Base-by-base conservation (phyloP, 2,329 filamentous ascomycete species). In the Aspergillus glaucus region DNA sequence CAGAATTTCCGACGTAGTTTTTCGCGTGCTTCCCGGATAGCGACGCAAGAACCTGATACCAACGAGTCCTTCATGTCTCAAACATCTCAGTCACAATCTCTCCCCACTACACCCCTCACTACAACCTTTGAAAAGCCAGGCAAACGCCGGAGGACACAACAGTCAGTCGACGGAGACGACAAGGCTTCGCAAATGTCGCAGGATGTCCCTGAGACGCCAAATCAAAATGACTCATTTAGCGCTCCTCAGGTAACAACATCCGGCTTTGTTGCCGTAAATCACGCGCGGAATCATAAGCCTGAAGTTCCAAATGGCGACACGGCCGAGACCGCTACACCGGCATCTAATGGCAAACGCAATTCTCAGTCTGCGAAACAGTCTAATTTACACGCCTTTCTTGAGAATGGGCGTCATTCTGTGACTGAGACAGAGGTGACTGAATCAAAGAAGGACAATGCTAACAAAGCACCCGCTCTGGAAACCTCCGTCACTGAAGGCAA, bases 1-100 rank as follows among this genome's bases (percentile, higher is more conserved):
- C 15, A 43, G 32, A 48, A 44, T 34, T 47, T 49, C 19, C 57
- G 52, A 34, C 54, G 55, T 22, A 58, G 54, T 39, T 58, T 51
- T 14, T 55, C 57, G 52, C 53, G 53, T 43, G 50, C 55, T 34
- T 58, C 57, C 44, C 52, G 50, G 12, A 54, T 50, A 51, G 47
- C 56, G 26, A 55, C 54, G 3, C 50, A 49, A 39, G 52, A 53
- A 17, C 48, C 55, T 12, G 55, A 57, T 28, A 21, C 50, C 12
- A 51, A 44, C 26, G 39, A 47, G 12, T 46, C 47, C 4, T 50
- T 51, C 22, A 39, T 50, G 15, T 52, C 58, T 37, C 55, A 56
- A 32, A 50, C 55, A 4, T 56, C 58, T 32, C 55, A 52, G 39
- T 61, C 58, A 28, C 55, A 52, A 32, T 61, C 58, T 48, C 49